These are phyloP conservation scores for Acanthamoeba rhysodes DNA, from an alignment of 208 protist genomes.

Conservation along the genomic window DNA sequence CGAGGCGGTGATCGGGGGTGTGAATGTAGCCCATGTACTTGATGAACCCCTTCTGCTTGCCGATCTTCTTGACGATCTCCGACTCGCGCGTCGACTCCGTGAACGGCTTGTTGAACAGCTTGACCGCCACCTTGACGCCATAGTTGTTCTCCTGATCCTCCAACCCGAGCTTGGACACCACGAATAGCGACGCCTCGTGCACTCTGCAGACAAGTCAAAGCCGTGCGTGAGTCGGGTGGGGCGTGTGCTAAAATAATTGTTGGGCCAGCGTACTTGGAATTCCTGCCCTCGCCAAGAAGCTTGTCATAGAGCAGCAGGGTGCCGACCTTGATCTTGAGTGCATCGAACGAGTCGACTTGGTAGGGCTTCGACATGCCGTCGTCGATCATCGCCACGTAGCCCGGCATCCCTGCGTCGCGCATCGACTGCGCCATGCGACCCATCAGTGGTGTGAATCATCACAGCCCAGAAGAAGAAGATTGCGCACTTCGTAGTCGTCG, in stretches of 20 bases:
- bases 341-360: slow-evolving; percentile 25
- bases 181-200: slow-evolving; percentile 63
- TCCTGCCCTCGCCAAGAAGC: slow-evolving; percentile 55
- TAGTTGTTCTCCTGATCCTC: slow-evolving; percentile 72
- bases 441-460: not conserved
- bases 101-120: slow-evolving; percentile 62
- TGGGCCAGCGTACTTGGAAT: slow-evolving; percentile 10
- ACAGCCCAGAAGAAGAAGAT: not conserved
- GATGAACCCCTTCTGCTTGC: slow-evolving; percentile 62
- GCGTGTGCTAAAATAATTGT: not conserved
- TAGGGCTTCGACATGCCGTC: slow-evolving; percentile 65
- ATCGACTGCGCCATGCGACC: not conserved
- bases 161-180: slow-evolving; percentile 35
- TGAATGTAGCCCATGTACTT: slow-evolving; percentile 61
- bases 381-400: slow-evolving; percentile 71
- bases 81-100: slow-evolving; percentile 10
- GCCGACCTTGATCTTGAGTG: slow-evolving; percentile 19
- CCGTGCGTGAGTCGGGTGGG: not conserved
- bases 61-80: slow-evolving; percentile 19
- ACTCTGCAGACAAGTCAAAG: not conserved
- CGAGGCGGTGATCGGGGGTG: slow-evolving; percentile 44
- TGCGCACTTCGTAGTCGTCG: slow-evolving; percentile 56
- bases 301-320: slow-evolving; percentile 74
- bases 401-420: slow-evolving; percentile 64
- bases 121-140: slow-evolving; percentile 65